Percentiles rank a stretch among this genome's conserved stretches.
Evolutionary conservation across 805 yeast genomes (phyloP).

Genomic region (Yamadazyma kitorensis): DNA sequence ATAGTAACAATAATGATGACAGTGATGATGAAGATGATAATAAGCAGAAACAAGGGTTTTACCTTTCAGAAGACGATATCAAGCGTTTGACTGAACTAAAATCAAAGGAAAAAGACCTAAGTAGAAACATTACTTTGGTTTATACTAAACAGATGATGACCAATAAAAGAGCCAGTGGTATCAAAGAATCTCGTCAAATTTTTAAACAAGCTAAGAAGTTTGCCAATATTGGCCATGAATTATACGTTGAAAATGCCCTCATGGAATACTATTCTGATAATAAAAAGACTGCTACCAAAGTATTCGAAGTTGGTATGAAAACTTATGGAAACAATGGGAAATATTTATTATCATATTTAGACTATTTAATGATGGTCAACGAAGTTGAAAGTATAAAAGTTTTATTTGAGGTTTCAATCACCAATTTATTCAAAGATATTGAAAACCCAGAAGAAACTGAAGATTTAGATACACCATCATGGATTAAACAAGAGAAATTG

Average conservation of each 20-base stretch:
- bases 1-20: constrained; percentile 11
- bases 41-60: constrained; percentile 7
- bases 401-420: constrained; percentile 73
- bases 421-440: constrained; percentile 44
- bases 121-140: constrained; percentile 54
- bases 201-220: constrained; percentile 63
- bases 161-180: constrained; percentile 63
- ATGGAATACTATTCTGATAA: constrained; percentile 73
- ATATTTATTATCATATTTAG: constrained; percentile 66
- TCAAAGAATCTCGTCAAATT: constrained; percentile 68
- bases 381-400: constrained; percentile 77
- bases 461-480: constrained; percentile 25
- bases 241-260: constrained; percentile 78
- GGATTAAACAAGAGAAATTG: constrained; percentile 47
- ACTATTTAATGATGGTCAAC: constrained; percentile 64
- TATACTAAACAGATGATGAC: constrained; percentile 71
- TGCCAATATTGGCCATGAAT: constrained; percentile 62
- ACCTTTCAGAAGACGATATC: constrained; percentile 20
- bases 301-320: constrained; percentile 78
- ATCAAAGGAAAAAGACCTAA: constrained; percentile 20
- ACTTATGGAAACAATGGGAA: constrained; percentile 50
- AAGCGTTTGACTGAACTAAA: constrained; percentile 18
- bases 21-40: constrained; percentile 20
- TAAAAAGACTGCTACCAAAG: constrained; percentile 64
- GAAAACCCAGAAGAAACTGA: constrained; percentile 27